Conservation (phyloP, 2,329 filamentous ascomycete genomes). For the Aspergillus persii region DNA sequence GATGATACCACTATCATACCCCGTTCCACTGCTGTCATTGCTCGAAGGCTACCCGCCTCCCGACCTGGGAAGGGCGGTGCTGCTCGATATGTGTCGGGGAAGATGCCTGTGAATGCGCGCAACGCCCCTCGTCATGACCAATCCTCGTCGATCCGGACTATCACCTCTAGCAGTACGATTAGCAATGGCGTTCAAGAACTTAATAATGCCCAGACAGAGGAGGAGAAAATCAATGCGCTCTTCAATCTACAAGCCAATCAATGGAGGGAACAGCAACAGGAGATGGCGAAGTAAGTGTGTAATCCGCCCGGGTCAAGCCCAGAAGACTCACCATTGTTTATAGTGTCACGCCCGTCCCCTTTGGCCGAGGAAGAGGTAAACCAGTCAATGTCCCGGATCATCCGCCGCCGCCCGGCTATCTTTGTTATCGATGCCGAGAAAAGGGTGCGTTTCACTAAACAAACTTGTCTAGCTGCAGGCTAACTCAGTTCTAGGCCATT, state of each 20-base stretch:
- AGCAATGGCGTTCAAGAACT: constrained; percentile 62
- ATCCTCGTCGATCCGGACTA: constrained; percentile 37
- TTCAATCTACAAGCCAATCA: constrained; percentile 85
- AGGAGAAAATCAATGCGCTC: constrained; percentile 90
- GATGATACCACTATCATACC: constrained; percentile 98
- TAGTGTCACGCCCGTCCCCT: constrained; percentile 46
- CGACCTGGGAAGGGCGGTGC: constrained; percentile 86
- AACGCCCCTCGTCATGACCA: constrained; percentile 70
- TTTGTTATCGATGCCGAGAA: constrained; percentile 93
- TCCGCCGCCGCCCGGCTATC: constrained; percentile 87
- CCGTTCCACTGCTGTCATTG: constrained; percentile 89
- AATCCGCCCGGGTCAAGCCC: background rate
- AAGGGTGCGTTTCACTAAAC: constrained; percentile 61
- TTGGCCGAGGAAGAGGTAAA: constrained; percentile 38
- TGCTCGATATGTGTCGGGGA: constrained; percentile 91
- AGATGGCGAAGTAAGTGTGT: constrained; percentile 72
- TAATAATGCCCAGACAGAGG: constrained; percentile 81
- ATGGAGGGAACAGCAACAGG: constrained; percentile 90
- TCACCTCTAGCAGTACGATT: constrained; percentile 41
- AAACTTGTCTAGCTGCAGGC: background rate
- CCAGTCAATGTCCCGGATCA: constrained; percentile 78
- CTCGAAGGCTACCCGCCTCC: constrained; percentile 76
- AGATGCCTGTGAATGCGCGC: constrained; percentile 86
- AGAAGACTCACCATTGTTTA: constrained; percentile 5
- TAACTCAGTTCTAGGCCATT: constrained; percentile 63